Evolutionary conservation across 2,329 filamentous ascomycete species (phyloP), one percentile per base, ranked within the genome.

Genomic region (Paecilomyces niveus): DNA sequence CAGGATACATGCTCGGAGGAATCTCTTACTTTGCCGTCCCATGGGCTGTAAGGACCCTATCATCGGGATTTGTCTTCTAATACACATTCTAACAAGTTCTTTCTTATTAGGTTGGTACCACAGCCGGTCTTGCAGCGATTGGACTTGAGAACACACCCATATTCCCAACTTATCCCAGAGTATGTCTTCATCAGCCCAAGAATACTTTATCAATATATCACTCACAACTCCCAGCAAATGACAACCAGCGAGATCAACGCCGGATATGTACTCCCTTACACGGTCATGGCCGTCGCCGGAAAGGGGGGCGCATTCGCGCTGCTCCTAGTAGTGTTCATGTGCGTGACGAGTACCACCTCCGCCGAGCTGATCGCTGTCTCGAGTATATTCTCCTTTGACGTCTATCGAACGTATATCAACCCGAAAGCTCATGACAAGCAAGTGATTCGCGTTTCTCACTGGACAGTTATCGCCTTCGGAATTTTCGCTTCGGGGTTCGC

Each of bases 241-340:
- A 55, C 57, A 11, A 55, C 57, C 13, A 50, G 39, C 11, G 57
- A 58, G 33, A 55, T 58, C 21, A 58, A 55, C 21, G 57, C 57
- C n/a, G 57, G 57, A 6, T 55, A 55, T 21, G 58, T 57, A 21
- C 55, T 59, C 8, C 58, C 58, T 11, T 59, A 59, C 18, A 57
- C 55, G 3, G 55, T 57, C 22, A 57, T 55, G 57, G 57, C 57
- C 4, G 22, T 58, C 21, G 57, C 57, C 4, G 57, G 54, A 24
- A 58, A 58, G 29, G 57, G 53, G n/a, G 57, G 57, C 2, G 54
- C 54, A 3, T 55, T 50, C 9, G 53, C 57, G 10, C 24, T 58
- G 10, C 53, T 58, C 13, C 53, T 58, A 21, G 53, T 55, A 3
- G 45, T 58, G 11, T 58, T 58, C 31, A 58, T 58, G 57, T 55